A percentile compares a stretch with the other conserved stretches of the same genome.
Evolutionary conservation across 768 basidiomycete species (phyloP).

Genomic region (Cystobasidium tubakii): DNA sequence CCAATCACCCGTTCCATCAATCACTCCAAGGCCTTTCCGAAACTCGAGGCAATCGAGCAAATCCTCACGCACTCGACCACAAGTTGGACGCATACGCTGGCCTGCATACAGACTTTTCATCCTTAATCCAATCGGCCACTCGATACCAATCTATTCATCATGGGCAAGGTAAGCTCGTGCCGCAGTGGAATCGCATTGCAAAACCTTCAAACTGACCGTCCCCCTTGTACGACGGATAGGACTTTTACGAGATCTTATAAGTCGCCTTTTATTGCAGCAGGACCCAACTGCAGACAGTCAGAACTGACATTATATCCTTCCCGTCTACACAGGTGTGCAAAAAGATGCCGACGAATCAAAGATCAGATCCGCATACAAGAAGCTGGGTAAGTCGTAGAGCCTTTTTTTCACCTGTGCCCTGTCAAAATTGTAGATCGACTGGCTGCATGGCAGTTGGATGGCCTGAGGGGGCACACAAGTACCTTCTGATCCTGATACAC

Average conservation of each 20-base stretch:
- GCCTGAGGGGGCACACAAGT: too few relatives aligned
- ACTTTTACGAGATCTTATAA: slow-evolving; percentile 37
- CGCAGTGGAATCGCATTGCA: not conserved
- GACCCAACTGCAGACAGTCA: not conserved
- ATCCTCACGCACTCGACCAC: not conserved
- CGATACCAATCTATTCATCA: not conserved
- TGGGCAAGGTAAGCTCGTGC: slow-evolving; percentile 27
- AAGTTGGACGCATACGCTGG: too few relatives aligned
- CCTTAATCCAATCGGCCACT: not conserved
- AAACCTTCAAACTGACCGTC: not conserved
- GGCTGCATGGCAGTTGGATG: too few relatives aligned
- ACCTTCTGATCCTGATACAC: too few relatives aligned
- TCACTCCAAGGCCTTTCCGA: not conserved
- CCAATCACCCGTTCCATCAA: too few relatives aligned
- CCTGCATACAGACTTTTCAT: not conserved
- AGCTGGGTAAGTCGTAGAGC: slow-evolving; percentile 56
- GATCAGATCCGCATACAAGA: slow-evolving; percentile 92
- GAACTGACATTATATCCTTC: not conserved
- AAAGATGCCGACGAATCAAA: slow-evolving; percentile 69
- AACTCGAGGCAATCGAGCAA: not conserved
- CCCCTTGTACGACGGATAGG: not conserved
- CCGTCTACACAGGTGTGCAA: slow-evolving; percentile 55
- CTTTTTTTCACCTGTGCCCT: not conserved
- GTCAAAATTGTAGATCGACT: not conserved
- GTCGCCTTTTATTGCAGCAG: not conserved